Conservation (phyloP, 2,329 filamentous ascomycete species). For the Alternaria sp. region DNA sequence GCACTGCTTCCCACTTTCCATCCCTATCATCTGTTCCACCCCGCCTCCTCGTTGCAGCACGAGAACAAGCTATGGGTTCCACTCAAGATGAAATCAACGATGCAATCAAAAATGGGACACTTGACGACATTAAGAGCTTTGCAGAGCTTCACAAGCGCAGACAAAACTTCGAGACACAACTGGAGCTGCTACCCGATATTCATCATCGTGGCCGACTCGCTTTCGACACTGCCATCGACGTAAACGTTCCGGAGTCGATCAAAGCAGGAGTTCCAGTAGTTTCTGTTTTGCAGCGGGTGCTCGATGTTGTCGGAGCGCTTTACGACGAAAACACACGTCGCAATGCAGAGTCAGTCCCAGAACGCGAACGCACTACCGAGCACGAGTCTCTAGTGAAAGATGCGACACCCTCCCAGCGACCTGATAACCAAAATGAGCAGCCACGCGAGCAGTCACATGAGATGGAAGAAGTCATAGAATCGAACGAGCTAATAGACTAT, state of each 20-base stretch:
- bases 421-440: background rate
- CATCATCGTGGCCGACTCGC: background rate
- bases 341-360: background rate
- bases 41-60: background rate
- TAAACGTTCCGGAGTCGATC: background rate
- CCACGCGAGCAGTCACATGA: background rate
- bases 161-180: background rate
- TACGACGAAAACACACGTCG: background rate
- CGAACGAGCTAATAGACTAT: background rate
- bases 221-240: slow-evolving; percentile 2
- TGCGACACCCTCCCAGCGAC: background rate
- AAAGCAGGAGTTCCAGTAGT: background rate
- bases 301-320: background rate
- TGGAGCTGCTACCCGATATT: background rate
- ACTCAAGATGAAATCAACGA: background rate
- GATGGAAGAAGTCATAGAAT: background rate
- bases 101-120: background rate
- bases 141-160: background rate
- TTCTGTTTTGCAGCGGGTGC: background rate
- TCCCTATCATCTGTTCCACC: background rate
- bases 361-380: background rate
- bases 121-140: background rate
- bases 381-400: background rate
- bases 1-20: background rate
- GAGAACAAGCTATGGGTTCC: background rate